Conservation (phyloP, 2,329 filamentous ascomycete species). For the Elsinoe perseae region DNA sequence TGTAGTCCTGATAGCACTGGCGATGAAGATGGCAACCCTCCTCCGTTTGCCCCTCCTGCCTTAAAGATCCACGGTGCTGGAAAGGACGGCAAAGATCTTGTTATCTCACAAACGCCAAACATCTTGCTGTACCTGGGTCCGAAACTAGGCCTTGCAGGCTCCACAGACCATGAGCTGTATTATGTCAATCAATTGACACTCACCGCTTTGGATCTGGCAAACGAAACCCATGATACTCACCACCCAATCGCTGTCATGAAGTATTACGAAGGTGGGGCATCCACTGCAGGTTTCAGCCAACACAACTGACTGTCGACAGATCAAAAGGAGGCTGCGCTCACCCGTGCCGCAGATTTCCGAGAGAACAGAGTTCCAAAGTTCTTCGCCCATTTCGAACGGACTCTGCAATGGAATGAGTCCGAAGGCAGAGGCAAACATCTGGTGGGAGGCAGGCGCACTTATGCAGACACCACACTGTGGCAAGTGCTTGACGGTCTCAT, state of each 20-base stretch:
- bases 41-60: conserved; percentile 58
- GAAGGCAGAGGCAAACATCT: conserved; percentile 55
- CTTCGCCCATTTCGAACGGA: conserved; percentile 60
- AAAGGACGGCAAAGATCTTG: conserved; percentile 47
- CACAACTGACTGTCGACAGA: conserved; percentile 34
- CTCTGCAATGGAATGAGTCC: conserved; percentile 51
- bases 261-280: conserved; percentile 52
- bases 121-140: conserved; percentile 64
- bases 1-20: conserved; percentile 39
- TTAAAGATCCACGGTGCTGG: conserved; percentile 46
- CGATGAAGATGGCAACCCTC: conserved; percentile 51
- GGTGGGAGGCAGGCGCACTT: conserved; percentile 57
- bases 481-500: conserved; percentile 52
- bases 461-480: conserved; percentile 67
- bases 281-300: neutral
- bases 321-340: conserved; percentile 60
- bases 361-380: conserved; percentile 62
- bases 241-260: conserved; percentile 55
- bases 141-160: conserved; percentile 49
- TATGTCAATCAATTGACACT: conserved; percentile 56
- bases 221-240: conserved; percentile 68
- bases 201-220: conserved; percentile 64
- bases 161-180: conserved; percentile 44
- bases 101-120: conserved; percentile 62
- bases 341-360: conserved; percentile 51